A percentile compares a stretch with the other conserved stretches of the same genome.
Evolutionary conservation across 2,329 filamentous ascomycete species (phyloP).

Genomic region (Alternaria ethzedia): DNA sequence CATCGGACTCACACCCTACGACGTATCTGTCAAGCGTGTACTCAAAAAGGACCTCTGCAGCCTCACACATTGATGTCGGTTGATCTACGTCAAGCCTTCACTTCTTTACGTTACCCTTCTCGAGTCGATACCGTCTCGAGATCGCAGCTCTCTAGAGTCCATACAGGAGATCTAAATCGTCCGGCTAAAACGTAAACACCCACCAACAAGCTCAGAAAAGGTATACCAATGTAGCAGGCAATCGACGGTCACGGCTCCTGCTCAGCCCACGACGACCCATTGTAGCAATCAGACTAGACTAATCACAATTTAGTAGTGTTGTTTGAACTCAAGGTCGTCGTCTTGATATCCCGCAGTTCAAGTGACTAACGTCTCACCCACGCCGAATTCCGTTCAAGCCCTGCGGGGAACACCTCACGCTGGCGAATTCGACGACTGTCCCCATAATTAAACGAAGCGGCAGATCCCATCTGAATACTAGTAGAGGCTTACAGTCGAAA

Average conservation of each 20-base stretch:
- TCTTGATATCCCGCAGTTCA: constrained; percentile 35
- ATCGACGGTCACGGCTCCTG: constrained; percentile 42
- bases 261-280: constrained; percentile 28
- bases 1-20: constrained; percentile 21
- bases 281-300: constrained; percentile 42
- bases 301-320: constrained; percentile 43
- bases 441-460: constrained; percentile 55
- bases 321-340: constrained; percentile 41
- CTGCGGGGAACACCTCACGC: constrained; percentile 45
- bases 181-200: constrained; percentile 50
- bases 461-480: constrained; percentile 56
- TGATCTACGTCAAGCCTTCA: constrained; percentile 61
- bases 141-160: constrained; percentile 62
- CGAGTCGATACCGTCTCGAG: constrained; percentile 63
- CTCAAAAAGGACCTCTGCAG: constrained; percentile 38
- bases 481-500: constrained; percentile 47
- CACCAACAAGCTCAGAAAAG: constrained; percentile 34
- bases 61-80: constrained; percentile 62
- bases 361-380: constrained; percentile 34
- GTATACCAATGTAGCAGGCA: constrained; percentile 45
- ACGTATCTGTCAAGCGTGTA: constrained; percentile 14
- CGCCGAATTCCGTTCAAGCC: constrained; percentile 26
- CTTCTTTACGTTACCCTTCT: constrained; percentile 62
- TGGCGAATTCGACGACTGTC: constrained; percentile 47
- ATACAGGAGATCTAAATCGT: constrained; percentile 61